phyloP scores from a whole-genome alignment of 352 stramenopile genomes.

The Lagenidium giganteum region DNA sequence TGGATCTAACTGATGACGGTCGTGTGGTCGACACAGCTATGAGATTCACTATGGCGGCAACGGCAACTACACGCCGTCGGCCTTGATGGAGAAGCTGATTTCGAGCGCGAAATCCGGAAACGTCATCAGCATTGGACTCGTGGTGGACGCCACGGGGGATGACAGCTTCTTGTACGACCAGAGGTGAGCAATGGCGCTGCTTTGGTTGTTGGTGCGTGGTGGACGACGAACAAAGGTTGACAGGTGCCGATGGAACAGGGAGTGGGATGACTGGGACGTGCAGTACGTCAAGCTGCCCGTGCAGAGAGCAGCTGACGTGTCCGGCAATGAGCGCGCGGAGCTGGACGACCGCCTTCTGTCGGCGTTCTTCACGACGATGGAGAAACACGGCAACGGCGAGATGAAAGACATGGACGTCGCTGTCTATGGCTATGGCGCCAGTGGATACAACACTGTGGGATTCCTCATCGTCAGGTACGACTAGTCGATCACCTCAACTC shows the following conservation, averaged over 20 bases:
- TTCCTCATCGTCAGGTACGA: constrained; percentile 70
- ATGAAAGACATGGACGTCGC: constrained; percentile 76
- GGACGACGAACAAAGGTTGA: constrained; percentile 1
- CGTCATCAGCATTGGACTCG: constrained; percentile 63
- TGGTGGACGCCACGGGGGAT: constrained; percentile 72
- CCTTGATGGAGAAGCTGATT: constrained; percentile 82
- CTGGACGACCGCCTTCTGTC: constrained; percentile 48
- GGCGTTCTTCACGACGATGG: constrained; percentile 54
- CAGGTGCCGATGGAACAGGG: constrained; percentile 23
- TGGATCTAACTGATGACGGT: not conserved
- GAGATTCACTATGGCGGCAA: constrained; percentile 74
- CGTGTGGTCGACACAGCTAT: constrained; percentile 32
- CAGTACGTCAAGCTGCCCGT: constrained; percentile 72
- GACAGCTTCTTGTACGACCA: constrained; percentile 71
- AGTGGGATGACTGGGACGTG: constrained; percentile 88
- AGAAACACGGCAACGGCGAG: constrained; percentile 50
- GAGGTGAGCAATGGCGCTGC: constrained; percentile 60
- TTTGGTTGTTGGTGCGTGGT: too few relatives aligned
- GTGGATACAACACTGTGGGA: constrained; percentile 68
- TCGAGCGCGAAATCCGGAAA: constrained; percentile 44
- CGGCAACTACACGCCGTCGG: constrained; percentile 55
- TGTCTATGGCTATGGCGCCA: constrained; percentile 58
- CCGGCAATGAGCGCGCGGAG: constrained; percentile 25
- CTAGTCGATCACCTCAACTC: too few relatives aligned
- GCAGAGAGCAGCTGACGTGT: constrained; percentile 12